Base-by-base conservation (phyloP, 2,329 filamentous ascomycete species). In the Phialophora tarda region DNA sequence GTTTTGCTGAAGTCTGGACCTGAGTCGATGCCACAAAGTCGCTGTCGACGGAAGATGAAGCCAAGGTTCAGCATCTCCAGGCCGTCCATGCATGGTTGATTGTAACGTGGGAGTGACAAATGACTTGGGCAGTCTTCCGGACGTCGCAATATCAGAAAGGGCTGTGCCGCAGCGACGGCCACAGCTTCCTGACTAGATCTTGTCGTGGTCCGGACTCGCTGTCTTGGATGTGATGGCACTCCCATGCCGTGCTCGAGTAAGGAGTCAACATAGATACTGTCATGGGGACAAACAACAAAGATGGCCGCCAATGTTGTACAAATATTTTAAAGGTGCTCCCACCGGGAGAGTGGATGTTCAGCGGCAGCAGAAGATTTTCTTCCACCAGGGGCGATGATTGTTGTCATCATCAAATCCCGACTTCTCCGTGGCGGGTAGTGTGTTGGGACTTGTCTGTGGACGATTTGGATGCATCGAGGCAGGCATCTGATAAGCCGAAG, bases 341-440 rank as follows among this genome's bases (percentile, higher is more conserved):
- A 24, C 12, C 38, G 48, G 12, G 7, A 44, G 8, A 28, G 17
- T 26, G 11, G 14, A 53, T 12, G 17, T 5, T 63, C 75, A 74
- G 75, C 23, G 68, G 63, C 70, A 73, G 38, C 67, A 69, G 34
- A 72, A 69, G 24, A 73, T 21, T 59, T 67, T 69, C 62, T 70
- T 73, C 69, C 69, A 73, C 72, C 71, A 72, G 30, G 68, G 71
- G 14, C 28, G 51, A 47, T 61, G 55, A 32, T 12, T 21, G 47
- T 53, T 63, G 57, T 71, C 71, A 24, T 65, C 63, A 14, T 70
- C 71, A 57, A 71, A 71, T 3, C 59, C 65, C 24, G 66, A 70
- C 54, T 72, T 71, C 63, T 73, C 71, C 28, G 63, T 66, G 23
- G 62, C 57, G 7, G 50, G 64, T 12, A 59, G 51, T 8, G 55